Evolutionary conservation across 768 basidiomycete genomes (phyloP).

Genomic region (Panaeolus cyanescens): DNA sequence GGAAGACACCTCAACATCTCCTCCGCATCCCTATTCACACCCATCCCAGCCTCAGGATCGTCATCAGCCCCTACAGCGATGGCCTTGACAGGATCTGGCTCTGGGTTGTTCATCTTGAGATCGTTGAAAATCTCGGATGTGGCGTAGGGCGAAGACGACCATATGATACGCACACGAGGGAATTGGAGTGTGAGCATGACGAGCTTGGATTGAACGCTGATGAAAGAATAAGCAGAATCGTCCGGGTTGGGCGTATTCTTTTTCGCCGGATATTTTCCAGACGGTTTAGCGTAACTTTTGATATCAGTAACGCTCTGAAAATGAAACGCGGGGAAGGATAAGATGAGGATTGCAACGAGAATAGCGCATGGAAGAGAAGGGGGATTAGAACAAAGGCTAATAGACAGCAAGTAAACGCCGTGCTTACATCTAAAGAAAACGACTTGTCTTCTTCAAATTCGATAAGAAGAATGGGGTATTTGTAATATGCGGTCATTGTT

Average conservation of each 20-base stretch:
- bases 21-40: conserved; percentile 74
- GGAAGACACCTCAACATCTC: conserved; percentile 84
- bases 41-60: conserved; percentile 64
- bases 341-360: too few species aligned
- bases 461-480: conserved; percentile 88
- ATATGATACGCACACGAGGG: conserved; percentile 91
- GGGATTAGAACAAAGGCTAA: not conserved
- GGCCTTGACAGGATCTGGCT: conserved; percentile 80
- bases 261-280: conserved; percentile 55
- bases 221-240: conserved; percentile 37
- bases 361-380: too few species aligned
- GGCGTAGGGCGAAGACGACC: conserved; percentile 95
- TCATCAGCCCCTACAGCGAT: conserved; percentile 82
- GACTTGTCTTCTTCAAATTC: conserved; percentile 98
- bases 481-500: conserved; percentile 95
- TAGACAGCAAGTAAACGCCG: not conserved
- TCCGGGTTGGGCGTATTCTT: conserved; percentile 39
- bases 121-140: conserved; percentile 92
- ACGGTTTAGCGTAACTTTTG: conserved; percentile 68
- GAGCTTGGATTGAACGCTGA: conserved; percentile 87
- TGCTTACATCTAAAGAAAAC: conserved; percentile 80
- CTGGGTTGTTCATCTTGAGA: conserved; percentile 75
- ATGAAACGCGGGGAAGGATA: not conserved
- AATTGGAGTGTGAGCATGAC: conserved; percentile 88
- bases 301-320: conserved; percentile 61